Percentiles rank a stretch among this genome's conserved stretches.
phyloP scores from a whole-genome alignment of 1,284 basidiomycete species.

The Leccinum subfulvum region DNA sequence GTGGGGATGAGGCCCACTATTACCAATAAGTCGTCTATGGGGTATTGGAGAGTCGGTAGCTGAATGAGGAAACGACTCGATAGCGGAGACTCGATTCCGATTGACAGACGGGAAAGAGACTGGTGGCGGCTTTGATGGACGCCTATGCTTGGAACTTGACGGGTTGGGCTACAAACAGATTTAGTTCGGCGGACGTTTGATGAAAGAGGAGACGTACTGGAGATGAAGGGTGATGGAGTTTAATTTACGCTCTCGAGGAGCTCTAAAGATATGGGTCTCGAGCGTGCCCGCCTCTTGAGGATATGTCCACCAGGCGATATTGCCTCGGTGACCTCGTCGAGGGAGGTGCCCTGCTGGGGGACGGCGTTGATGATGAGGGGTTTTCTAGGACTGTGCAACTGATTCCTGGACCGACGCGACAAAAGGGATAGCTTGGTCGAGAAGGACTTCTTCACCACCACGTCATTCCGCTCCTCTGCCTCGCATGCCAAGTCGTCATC shows the following conservation, averaged over 20 bases:
- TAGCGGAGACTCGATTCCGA: constrained; percentile 21
- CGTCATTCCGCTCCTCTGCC: constrained; percentile 40
- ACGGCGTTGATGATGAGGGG: constrained; percentile 30
- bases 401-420: constrained; percentile 28
- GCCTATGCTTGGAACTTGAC: constrained; percentile 18
- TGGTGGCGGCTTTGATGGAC: constrained; percentile 18
- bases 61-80: constrained; percentile 26
- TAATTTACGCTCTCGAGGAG: constrained; percentile 50
- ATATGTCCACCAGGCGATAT: constrained; percentile 73
- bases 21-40: constrained; percentile 44
- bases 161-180: constrained; percentile 20
- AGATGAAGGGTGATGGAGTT: constrained; percentile 41
- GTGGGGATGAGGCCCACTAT: constrained; percentile 26
- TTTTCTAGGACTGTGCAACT: constrained; percentile 26
- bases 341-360: constrained; percentile 38
- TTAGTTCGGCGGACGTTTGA: constrained; percentile 5
- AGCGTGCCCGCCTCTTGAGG: constrained; percentile 67
- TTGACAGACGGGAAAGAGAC: constrained; percentile 35
- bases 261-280: constrained; percentile 65
- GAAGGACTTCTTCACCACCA: constrained; percentile 27
- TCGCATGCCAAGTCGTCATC: constrained; percentile 52
- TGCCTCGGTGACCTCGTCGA: constrained; percentile 60
- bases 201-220: constrained; percentile 36
- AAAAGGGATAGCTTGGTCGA: constrained; percentile 25
- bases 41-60: constrained; percentile 43